phyloP scores from a whole-genome alignment of 352 stramenopile species.

The Elongisporangium anandrum region DNA sequence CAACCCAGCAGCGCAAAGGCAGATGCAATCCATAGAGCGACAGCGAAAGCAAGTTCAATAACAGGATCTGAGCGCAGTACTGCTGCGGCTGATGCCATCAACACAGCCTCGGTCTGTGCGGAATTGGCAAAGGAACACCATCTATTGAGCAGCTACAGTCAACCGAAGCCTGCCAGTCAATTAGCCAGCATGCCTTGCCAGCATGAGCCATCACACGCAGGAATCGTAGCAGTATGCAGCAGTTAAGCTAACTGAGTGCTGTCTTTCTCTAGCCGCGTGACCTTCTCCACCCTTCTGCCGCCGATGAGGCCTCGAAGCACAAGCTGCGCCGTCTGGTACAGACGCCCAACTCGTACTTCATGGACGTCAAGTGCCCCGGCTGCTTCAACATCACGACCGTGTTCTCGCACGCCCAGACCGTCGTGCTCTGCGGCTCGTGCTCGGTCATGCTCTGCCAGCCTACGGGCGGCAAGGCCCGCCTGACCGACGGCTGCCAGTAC shows the following conservation, averaged over 20 bases:
- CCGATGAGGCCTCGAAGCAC: conserved; percentile 96
- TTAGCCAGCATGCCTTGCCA: no score
- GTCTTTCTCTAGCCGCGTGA: conserved; percentile 72
- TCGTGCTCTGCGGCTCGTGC: conserved; percentile 96
- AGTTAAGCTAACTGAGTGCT: not conserved
- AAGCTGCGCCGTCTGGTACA: conserved; percentile 99
- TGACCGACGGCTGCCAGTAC: conserved; percentile 99
- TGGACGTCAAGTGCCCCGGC: conserved; percentile 99
- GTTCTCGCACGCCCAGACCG: conserved; percentile 98
- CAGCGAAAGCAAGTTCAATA: no score
- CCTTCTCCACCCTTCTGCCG: conserved; percentile 95
- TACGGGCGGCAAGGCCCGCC: conserved; percentile 96
- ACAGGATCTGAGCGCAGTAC: no score
- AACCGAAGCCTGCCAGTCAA: no score
- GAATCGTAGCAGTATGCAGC: no score
- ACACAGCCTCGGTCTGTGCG: no score
- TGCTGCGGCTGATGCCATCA: no score
- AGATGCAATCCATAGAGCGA: no score
- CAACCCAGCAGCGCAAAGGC: no score
- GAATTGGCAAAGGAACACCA: no score
- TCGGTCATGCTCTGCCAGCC: conserved; percentile 98
- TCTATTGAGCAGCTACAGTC: no score
- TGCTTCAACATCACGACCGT: conserved; percentile 99
- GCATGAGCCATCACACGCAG: no score
- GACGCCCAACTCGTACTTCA: conserved; percentile 98